These are phyloP conservation scores for Diaporthe capsici DNA, from an alignment of 2,329 filamentous ascomycete genomes.

Conservation along the genomic window DNA sequence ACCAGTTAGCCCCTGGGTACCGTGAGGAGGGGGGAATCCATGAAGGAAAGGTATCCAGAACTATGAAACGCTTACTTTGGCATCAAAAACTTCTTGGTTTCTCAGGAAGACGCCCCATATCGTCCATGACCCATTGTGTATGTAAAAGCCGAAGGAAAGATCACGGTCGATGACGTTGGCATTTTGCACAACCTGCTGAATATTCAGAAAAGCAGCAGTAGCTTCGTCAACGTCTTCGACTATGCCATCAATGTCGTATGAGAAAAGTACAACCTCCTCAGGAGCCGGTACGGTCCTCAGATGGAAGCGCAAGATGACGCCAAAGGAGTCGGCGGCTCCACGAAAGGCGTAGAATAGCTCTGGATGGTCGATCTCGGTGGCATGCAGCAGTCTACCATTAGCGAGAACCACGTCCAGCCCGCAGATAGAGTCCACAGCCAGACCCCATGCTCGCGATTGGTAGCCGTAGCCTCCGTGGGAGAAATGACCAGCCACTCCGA, in stretches of 20 bases:
- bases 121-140: conserved; percentile 29
- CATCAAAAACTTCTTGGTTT: conserved; percentile 2
- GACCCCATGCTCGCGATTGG: conserved; percentile 35
- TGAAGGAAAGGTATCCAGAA: background rate
- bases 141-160: conserved; percentile 29
- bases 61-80: background rate
- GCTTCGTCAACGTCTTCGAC: conserved; percentile 26
- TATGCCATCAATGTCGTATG: conserved; percentile 23
- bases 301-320: conserved; percentile 29
- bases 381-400: conserved; percentile 20
- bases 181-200: conserved; percentile 26
- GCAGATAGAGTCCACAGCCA: conserved; percentile 26
- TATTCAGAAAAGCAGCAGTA: conserved; percentile 7
- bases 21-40: background rate
- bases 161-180: conserved; percentile 26
- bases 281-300: conserved; percentile 24
- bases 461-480: conserved; percentile 33
- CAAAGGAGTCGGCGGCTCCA: conserved; percentile 33
- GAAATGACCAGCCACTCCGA: conserved; percentile 33
- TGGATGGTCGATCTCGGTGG: background rate
- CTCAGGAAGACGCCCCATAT: conserved; percentile 32
- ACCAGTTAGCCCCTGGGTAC: background rate
- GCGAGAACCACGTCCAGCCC: conserved; percentile 28
- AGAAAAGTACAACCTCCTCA: conserved; percentile 12
- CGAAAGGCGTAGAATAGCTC: conserved; percentile 35